Base-by-base conservation (phyloP, 2,329 filamentous ascomycete species). In the Pestalotiopsis sp. region DNA sequence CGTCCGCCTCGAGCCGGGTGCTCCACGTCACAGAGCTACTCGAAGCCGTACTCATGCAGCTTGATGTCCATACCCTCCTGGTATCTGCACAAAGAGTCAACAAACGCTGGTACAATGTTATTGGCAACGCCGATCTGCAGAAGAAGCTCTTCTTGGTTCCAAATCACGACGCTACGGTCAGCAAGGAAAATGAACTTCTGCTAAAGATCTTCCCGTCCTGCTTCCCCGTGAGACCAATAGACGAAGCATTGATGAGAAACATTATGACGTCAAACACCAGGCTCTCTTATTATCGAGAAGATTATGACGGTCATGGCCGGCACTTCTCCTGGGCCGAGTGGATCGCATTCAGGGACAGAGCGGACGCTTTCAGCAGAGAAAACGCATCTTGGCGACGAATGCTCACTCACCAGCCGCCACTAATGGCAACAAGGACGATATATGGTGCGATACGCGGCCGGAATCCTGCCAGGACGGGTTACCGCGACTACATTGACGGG, bases 391-490 rank as follows among this genome's bases (percentile, higher is more conserved):
- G 62, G 62, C 25, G 27, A 17, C 62, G 39, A 1, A 64, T 64
- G 62, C 13, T 64, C 17, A 31, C 39, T 13, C 62, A 52, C 39
- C 62, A 64, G 36, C 62, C 62, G 12, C 62, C 62, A 5, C n/a
- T 52, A 6, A 13, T n/a, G 11, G 31, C 11, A 12, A 11, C 25
- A 4, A 27, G 25, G 25, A 25, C 20, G 20, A 23, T 23, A 23
- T 23, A 23, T 23, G 20, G 20, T 23, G 20, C 20, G 20, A 23
- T 23, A 23, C 20, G 20, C 20, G 20, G 20, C 20, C 20, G 20
- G 20, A 23, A 23, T 23, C 20, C 12, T 49, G n/a, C 14, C 41
- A 17, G n/a, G 41, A 49, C 14, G 20, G 20, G 20, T 23, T 23
- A 23, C 20, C 20, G 20, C 20, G 13, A 49, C 14, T 17, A 49